Base-by-base conservation (phyloP, 2,329 filamentous ascomycete species). In the Colletotrichum paranaense region DNA sequence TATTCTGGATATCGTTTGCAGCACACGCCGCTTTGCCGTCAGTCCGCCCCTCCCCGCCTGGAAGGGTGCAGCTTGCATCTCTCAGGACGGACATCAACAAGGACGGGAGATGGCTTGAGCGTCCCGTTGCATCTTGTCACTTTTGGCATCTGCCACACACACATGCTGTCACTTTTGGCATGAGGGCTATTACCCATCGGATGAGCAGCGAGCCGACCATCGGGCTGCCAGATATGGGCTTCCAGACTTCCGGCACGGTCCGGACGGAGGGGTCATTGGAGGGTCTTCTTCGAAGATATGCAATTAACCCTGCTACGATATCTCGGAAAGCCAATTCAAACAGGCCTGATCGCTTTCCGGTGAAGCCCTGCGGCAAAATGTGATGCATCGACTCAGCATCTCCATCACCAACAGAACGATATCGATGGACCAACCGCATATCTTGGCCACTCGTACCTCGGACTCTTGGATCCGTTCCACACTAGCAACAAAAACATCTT, bases 1-100 rank as follows among this genome's bases (percentile, higher is more conserved):
- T 26, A 32, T 60, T 69, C 26, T 22, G 28, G 42, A n/a, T 14
- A 5, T 69, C 28, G 70, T 73, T 65, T 73, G 70, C 24, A 70
- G 66, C 59, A 59, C 52, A 58, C 28, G 53, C 69, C 55, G 59
- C 55, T 56, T 26, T 65, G 42, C 16, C 53, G 46, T 56, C 66
- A 38, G 26, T 24, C 42, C 12, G 35, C 59, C 53, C 19, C 38
- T 28, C 53, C 28, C 16, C n/a, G 30, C 26, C 49, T 57, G 62
- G 71, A 53, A 65, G 60, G 55, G 14, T 60, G 42, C 60, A 49
- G 35, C 26, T 28, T 46, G 24, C 55, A 60, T 59, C 53, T 46
- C 16, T 30, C 53, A 38, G 46, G n/a, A 62, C 24, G 4, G 26
- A 32, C 14, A 42, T 42, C 38, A 28, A 63, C 42, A 35, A 1